Percentiles rank a stretch among this genome's conserved stretches.
phyloP scores from a whole-genome alignment of 2,329 filamentous ascomycete genomes.

The Colletotrichum gigasporum region DNA sequence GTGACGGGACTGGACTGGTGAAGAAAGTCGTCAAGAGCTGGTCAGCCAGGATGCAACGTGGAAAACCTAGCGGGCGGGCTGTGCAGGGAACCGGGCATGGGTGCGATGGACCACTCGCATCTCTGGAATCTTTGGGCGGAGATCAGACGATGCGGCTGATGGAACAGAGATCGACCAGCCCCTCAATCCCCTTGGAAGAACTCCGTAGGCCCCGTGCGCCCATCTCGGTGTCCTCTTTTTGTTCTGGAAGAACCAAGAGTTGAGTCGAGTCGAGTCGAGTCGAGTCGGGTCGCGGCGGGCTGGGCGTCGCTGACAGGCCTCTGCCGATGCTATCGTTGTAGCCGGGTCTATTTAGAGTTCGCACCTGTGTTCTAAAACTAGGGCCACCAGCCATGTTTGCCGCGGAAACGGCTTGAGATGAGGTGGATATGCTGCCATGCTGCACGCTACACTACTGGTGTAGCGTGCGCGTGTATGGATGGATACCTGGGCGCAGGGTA shows the following conservation, averaged over 20 bases:
- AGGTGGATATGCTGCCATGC: neutral
- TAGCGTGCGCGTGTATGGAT: neutral
- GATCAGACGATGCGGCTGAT: conserved; percentile 33
- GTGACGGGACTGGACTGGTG: conserved; percentile 1
- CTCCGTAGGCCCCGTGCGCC: conserved; percentile 1
- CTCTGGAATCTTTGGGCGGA: conserved; percentile 26
- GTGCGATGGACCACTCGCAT: conserved; percentile 32
- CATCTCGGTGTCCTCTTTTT: neutral
- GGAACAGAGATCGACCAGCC: conserved; percentile 30
- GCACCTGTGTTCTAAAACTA: conserved; percentile 5
- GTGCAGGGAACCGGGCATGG: conserved; percentile 21
- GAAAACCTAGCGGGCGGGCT: conserved; percentile 22
- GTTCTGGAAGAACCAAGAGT: conserved; percentile 5
- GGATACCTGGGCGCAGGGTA: neutral
- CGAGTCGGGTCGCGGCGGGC: neutral
- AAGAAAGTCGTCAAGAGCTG: conserved; percentile 26
- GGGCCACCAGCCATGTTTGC: conserved; percentile 1
- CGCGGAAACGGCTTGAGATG: neutral
- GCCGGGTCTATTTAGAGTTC: conserved; percentile 3
- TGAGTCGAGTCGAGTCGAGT: neutral
- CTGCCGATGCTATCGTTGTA: neutral
- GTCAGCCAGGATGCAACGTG: conserved; percentile 30
- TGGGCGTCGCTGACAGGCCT: neutral
- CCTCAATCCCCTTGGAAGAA: conserved; percentile 2
- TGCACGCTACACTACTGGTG: neutral